These are phyloP conservation scores for Thelonectria rubi DNA, from an alignment of 2,329 filamentous ascomycete genomes.

Conservation along the genomic window DNA sequence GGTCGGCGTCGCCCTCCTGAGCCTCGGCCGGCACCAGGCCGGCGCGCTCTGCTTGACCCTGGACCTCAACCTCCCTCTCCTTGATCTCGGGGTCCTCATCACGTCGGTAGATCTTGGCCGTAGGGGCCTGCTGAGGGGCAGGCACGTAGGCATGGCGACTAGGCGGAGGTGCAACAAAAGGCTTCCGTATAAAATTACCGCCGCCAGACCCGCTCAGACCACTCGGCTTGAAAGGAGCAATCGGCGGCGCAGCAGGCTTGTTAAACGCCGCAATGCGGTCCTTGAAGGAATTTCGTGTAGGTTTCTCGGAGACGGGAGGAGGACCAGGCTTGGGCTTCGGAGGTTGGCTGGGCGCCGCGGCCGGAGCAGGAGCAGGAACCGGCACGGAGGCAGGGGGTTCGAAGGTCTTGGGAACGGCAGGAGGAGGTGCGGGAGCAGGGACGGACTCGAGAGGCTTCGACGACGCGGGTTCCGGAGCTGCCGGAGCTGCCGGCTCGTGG, in stretches of 20 bases:
- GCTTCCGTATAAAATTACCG: slow-evolving; percentile 86
- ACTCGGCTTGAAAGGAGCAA: slow-evolving; percentile 88
- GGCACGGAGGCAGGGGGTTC: slow-evolving; percentile 44
- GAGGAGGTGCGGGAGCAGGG: slow-evolving; percentile 40
- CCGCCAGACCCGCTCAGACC: slow-evolving; percentile 64
- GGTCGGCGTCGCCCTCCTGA: slow-evolving; percentile 71
- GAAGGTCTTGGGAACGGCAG: slow-evolving; percentile 45
- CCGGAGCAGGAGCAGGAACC: slow-evolving; percentile 38
- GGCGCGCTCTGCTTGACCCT: slow-evolving; percentile 74
- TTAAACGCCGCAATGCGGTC: slow-evolving; percentile 99
- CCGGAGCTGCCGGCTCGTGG: slow-evolving; percentile 47
- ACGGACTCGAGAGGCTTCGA: slow-evolving; percentile 50
- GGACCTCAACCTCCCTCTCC: slow-evolving; percentile 71
- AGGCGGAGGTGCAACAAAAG: slow-evolving; percentile 93
- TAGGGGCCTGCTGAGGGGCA: slow-evolving; percentile 73
- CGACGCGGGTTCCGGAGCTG: slow-evolving; percentile 38
- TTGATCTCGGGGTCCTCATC: slow-evolving; percentile 84
- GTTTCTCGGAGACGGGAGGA: slow-evolving; percentile 78
- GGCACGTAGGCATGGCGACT: slow-evolving; percentile 92
- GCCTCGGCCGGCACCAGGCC: slow-evolving; percentile 61
- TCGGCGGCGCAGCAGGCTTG: slow-evolving; percentile 82
- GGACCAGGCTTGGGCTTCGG: slow-evolving; percentile 60
- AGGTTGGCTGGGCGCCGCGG: slow-evolving; percentile 44
- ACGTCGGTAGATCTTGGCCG: slow-evolving; percentile 80
- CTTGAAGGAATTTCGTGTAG: slow-evolving; percentile 79